Conservation (phyloP, 2,329 filamentous ascomycete species). For the Talaromyces sp. region DNA sequence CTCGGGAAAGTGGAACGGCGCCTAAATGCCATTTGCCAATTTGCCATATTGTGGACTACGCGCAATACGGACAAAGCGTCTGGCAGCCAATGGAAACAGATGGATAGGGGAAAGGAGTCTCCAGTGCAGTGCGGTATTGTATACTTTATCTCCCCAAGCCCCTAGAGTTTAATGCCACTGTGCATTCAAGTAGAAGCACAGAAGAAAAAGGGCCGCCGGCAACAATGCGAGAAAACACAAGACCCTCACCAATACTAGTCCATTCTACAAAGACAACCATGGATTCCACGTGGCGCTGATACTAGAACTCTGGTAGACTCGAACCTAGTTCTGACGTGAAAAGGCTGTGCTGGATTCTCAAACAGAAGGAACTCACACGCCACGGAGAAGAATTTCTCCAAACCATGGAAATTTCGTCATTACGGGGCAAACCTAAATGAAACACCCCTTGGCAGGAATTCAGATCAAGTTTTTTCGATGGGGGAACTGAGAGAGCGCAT, state of each 20-base stretch:
- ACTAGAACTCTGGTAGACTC: not conserved
- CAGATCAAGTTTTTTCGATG: not conserved
- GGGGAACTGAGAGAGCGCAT: too few species aligned
- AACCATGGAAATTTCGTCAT: not conserved
- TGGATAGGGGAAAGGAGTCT: too few species aligned
- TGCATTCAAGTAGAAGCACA: too few species aligned
- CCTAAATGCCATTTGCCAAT: too few species aligned
- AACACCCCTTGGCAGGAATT: not conserved
- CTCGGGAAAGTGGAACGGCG: too few species aligned
- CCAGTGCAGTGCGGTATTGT: too few species aligned
- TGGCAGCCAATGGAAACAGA: too few species aligned
- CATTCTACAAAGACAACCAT: not conserved
- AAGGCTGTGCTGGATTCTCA: not conserved
- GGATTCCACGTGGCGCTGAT: constrained; percentile 17
- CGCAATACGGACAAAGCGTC: too few species aligned
- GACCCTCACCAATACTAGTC: too few species aligned
- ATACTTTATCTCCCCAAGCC: not conserved
- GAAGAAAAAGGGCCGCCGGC: too few species aligned
- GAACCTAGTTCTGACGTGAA: not conserved
- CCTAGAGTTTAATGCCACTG: not conserved
- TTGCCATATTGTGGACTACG: too few species aligned
- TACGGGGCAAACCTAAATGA: not conserved
- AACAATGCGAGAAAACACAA: too few species aligned
- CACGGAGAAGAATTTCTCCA: not conserved
- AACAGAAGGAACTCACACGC: not conserved